phyloP scores from a whole-genome alignment of 2,329 filamentous ascomycete species.

The Botrytis deweyae region DNA sequence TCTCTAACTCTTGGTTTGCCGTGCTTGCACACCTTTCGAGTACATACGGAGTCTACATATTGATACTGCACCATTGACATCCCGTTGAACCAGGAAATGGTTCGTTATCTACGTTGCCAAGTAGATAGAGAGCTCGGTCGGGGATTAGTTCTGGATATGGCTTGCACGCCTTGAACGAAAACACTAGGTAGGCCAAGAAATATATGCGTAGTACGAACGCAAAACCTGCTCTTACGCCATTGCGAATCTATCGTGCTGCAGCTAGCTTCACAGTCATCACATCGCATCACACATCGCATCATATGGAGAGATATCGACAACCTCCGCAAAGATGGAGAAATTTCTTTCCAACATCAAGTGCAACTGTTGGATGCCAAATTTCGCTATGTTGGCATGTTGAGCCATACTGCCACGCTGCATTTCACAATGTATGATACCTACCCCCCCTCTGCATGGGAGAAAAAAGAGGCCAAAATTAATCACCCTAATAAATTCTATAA shows the following conservation, averaged over 20 bases:
- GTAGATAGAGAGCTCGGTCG: not conserved
- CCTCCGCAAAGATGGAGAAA: not conserved
- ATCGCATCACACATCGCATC: not conserved
- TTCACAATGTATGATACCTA: not conserved
- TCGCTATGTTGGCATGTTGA: not conserved
- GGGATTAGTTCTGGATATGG: not conserved
- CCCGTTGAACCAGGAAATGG: not conserved
- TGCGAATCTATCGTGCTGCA: not conserved
- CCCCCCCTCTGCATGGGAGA: no score
- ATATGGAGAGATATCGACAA: not conserved
- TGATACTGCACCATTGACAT: not conserved
- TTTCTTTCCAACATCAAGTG: not conserved
- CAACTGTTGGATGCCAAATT: not conserved
- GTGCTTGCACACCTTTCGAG: not conserved
- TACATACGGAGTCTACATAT: not conserved
- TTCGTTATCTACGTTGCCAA: conserved; percentile 13
- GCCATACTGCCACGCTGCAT: not conserved
- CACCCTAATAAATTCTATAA: no score
- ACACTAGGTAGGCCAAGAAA: not conserved
- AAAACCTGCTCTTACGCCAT: not conserved
- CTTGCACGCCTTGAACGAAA: not conserved
- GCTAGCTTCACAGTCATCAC: not conserved
- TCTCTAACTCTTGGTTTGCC: not conserved
- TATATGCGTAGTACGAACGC: not conserved
- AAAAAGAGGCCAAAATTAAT: no score